Base-by-base conservation (phyloP, 1,284 basidiomycete species). In the Pseudozyma flocculosa region DNA sequence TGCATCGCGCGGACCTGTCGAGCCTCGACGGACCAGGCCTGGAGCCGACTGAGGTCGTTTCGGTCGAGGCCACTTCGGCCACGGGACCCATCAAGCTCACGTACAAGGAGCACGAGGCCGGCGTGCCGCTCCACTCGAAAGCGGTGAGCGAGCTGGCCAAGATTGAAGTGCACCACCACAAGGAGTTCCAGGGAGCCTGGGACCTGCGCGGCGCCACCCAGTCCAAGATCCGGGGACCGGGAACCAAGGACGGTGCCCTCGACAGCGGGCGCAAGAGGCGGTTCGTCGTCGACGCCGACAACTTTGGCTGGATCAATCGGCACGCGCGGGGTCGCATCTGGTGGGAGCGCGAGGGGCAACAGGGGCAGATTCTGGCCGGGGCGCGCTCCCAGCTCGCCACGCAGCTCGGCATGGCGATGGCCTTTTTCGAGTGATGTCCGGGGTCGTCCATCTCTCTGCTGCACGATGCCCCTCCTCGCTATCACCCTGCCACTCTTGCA, bases 141-240 rank as follows among this genome's bases (percentile, higher is more conserved):
- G 70, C 52, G 2, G 44, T 50, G 39, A 60, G 54, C 37, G 51
- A 56, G 36, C 48, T 56, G 1, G 69, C 59, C 14, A 26, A 42
- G 7, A 62, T 64, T 4, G 46, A 54, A 4, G 60, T 71, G 21
- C 24, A 45, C 0, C 38, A 63, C 30, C 56, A 56, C 39, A 45
- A 57, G 21, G 55, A 54, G 29, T 71, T 55, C 30, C 54, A 71
- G 43, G 68, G 68, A n/a, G 39, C 40, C 19, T 54, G 62, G 56
- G 50, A 60, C 39, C 45, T 66, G 19, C 44, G 51, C 7, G 68
- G 68, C 23, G 54, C 63, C 4, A 57, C 63, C 14, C 57, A 60
- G 22, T 64, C 61, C 30, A 53, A 54, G 42, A 50, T 53, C 37
- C 53, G 57, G 11, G 61, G 61, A n/a, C 8, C 48, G 13, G 57